Evolutionary conservation across 805 yeast species (phyloP).

Genomic region (Kodamaea leandrae): DNA sequence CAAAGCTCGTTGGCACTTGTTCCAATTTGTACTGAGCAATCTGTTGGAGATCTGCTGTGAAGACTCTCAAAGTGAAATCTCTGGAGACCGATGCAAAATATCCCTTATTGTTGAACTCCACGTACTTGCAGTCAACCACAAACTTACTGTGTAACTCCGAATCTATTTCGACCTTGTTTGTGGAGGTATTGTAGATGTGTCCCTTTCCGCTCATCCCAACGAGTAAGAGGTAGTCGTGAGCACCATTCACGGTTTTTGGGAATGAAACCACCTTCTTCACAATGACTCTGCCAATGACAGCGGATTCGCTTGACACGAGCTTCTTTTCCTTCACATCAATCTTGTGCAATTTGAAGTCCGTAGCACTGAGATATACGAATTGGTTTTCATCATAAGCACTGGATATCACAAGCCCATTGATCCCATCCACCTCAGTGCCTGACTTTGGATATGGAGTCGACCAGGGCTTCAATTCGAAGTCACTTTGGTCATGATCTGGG

Average conservation of each 20-base stretch:
- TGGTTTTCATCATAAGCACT: conserved; percentile 9
- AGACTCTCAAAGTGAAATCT: conserved; percentile 46
- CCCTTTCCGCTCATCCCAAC: conserved; percentile 56
- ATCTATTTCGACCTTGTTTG: conserved; percentile 7
- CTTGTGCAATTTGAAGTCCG: conserved; percentile 15
- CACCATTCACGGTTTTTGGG: conserved; percentile 2
- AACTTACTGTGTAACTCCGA: conserved; percentile 34
- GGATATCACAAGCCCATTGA: conserved; percentile 28
- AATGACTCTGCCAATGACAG: conserved; percentile 22
- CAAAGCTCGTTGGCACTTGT: conserved; percentile 54
- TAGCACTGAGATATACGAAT: conserved; percentile 10
- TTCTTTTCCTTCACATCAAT: conserved; percentile 16
- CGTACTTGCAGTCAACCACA: conserved; percentile 37
- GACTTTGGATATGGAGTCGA: conserved; percentile 28
- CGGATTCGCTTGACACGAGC: conserved; percentile 1
- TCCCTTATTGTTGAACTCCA: conserved; percentile 18
- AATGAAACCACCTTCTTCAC: conserved; percentile 36
- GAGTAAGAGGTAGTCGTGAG: conserved; percentile 28
- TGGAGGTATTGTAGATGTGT: conserved; percentile 15
- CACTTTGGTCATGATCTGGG: conserved; percentile 9
- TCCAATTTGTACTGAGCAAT: conserved; percentile 33
- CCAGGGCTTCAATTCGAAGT: conserved; percentile 25
- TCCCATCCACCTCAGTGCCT: conserved; percentile 7
- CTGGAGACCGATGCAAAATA: conserved; percentile 57
- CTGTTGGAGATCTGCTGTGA: conserved; percentile 11